phyloP scores from a whole-genome alignment of 805 yeast genomes.

The Teunomyces kruisii region DNA sequence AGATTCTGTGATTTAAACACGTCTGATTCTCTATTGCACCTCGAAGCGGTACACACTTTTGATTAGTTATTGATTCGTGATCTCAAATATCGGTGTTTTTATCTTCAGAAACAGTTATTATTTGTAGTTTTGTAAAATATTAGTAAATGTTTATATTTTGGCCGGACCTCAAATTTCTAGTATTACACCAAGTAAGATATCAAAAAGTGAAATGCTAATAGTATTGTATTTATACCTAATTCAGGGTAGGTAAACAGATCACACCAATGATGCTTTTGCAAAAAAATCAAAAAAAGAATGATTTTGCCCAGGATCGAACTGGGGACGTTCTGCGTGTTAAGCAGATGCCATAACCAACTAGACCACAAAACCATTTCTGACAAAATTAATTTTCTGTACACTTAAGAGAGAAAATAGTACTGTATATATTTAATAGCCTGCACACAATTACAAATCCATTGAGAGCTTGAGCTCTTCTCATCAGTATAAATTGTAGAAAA shows the following conservation, averaged over 20 bases:
- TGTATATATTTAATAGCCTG: background rate
- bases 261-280: too few species aligned
- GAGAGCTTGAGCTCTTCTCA: background rate
- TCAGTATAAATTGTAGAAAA: background rate
- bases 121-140: background rate
- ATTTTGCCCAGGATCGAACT: conserved; percentile 99
- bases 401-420: too few species aligned
- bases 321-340: conserved; percentile 99
- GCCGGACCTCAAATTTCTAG: too few species aligned
- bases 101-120: background rate
- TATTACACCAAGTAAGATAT: too few species aligned
- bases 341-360: conserved; percentile 99
- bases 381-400: background rate
- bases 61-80: too few species aligned
- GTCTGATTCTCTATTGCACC: too few species aligned
- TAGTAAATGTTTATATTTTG: background rate
- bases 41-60: too few species aligned
- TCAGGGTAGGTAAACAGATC: too few species aligned
- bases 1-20: too few species aligned
- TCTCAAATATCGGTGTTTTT: background rate
- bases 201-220: too few species aligned
- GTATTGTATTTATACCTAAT: too few species aligned
- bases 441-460: background rate
- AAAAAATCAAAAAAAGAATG: conserved; percentile 46
- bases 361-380: conserved; percentile 83